Percentiles rank a stretch among this genome's conserved stretches.
Conservation (phyloP, 1,139 yeast species). For the Hemisphaericaspora lyxosophila region DNA sequence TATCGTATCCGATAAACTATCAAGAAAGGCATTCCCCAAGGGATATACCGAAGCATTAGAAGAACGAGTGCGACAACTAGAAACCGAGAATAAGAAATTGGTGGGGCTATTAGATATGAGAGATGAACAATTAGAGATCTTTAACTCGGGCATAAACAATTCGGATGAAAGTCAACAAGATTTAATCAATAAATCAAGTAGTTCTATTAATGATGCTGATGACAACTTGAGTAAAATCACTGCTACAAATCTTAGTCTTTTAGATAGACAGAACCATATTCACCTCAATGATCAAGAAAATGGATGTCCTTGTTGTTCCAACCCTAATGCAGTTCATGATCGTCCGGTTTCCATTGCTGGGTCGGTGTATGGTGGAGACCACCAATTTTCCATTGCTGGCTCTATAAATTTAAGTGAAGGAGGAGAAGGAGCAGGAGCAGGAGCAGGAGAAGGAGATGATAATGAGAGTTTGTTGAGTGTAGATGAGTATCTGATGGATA, state of each 20-base stretch:
- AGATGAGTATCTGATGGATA: constrained; percentile 24
- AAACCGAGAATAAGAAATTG: constrained; percentile 43
- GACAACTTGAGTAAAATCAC: constrained; percentile 17
- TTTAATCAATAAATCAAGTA: not conserved
- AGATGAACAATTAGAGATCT: constrained; percentile 54
- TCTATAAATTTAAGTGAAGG: constrained; percentile 52
- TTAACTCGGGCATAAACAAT: constrained; percentile 15
- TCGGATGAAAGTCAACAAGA: not conserved
- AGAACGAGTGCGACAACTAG: constrained; percentile 46
- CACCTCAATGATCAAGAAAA: constrained; percentile 41
- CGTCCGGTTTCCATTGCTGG: constrained; percentile 67
- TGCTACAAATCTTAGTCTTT: constrained; percentile 17
- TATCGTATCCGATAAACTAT: constrained; percentile 45
- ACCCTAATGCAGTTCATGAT: constrained; percentile 59
- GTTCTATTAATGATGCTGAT: not conserved
- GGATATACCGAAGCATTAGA: constrained; percentile 51
- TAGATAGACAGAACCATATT: constrained; percentile 16
- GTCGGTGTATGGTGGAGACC: constrained; percentile 40
- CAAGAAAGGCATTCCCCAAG: constrained; percentile 49
- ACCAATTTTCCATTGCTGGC: constrained; percentile 31
- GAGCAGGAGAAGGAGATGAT: constrained; percentile 39
- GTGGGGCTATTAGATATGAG: constrained; percentile 55
- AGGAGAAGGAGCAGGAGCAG: no score
- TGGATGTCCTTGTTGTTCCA: constrained; percentile 51
- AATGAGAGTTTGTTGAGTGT: constrained; percentile 31